Evolutionary conservation across 2,329 filamentous ascomycete genomes (phyloP).

Genomic region (Trichoderma endophyticum): DNA sequence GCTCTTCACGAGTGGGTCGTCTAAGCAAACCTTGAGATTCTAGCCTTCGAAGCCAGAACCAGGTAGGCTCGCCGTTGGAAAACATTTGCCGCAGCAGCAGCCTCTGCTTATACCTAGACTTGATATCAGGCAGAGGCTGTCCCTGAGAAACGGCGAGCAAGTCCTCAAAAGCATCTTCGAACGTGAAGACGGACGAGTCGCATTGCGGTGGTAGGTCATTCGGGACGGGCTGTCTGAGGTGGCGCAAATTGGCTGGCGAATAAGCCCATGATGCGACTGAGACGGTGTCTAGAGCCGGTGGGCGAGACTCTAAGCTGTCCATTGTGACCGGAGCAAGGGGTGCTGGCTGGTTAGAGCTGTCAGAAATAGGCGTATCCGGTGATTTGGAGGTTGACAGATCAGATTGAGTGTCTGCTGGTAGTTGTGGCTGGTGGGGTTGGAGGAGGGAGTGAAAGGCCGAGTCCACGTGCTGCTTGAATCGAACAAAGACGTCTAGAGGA

Average conservation of each 20-base stretch:
- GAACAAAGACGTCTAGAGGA: constrained; percentile 20
- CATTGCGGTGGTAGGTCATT: constrained; percentile 39
- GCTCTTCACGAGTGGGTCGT: background rate
- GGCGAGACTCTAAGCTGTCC: background rate
- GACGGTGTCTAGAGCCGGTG: constrained; percentile 21
- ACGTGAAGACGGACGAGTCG: constrained; percentile 45
- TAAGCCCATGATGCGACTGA: constrained; percentile 29
- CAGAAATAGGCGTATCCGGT: background rate
- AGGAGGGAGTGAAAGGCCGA: constrained; percentile 32
- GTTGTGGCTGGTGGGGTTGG: constrained; percentile 20
- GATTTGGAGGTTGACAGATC: background rate
- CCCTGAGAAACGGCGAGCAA: constrained; percentile 48
- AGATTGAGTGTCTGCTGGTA: constrained; percentile 7
- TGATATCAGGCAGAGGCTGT: constrained; percentile 40
- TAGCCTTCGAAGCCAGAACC: constrained; percentile 42
- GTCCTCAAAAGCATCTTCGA: constrained; percentile 57
- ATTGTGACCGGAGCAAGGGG: constrained; percentile 8
- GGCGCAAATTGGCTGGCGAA: constrained; percentile 37
- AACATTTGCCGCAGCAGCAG: constrained; percentile 39
- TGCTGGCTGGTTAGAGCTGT: constrained; percentile 2
- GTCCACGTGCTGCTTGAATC: constrained; percentile 34
- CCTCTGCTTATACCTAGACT: constrained; percentile 34
- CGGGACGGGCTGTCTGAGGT: constrained; percentile 47
- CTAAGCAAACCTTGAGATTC: constrained; percentile 35
- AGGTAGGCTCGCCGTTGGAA: constrained; percentile 39